Percentiles rank a stretch among this genome's conserved stretches.
Conservation (phyloP, 2,329 filamentous ascomycete species). For the Fragosphaeria purpurea region DNA sequence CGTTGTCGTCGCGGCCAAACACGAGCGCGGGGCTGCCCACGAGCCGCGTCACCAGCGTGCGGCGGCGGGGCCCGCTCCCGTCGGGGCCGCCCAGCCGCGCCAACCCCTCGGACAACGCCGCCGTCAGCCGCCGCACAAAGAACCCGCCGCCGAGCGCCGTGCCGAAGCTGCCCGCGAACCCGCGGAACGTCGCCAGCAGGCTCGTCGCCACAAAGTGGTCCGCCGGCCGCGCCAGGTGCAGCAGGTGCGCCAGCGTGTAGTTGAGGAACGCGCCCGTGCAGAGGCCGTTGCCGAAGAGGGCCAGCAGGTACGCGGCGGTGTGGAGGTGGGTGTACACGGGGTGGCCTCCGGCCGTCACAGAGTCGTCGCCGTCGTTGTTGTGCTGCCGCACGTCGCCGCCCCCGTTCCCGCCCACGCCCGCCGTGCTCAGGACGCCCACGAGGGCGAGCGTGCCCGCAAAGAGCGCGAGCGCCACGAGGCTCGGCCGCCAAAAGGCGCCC, state of each 20-base stretch:
- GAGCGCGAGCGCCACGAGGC: constrained; percentile 46
- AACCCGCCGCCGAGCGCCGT: constrained; percentile 69
- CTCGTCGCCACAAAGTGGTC: constrained; percentile 69
- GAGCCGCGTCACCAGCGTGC: constrained; percentile 34
- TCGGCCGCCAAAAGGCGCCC: constrained; percentile 63
- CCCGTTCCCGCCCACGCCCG: constrained; percentile 38
- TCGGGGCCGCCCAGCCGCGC: constrained; percentile 21
- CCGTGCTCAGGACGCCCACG: constrained; percentile 36
- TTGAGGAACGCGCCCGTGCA: constrained; percentile 64
- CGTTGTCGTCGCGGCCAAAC: constrained; percentile 25
- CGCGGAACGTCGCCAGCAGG: constrained; percentile 67
- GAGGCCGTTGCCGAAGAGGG: constrained; percentile 62
- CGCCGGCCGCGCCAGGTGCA: constrained; percentile 57
- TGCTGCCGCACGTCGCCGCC: no score
- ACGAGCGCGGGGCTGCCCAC: constrained; percentile 43
- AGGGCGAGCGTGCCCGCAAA: constrained; percentile 46
- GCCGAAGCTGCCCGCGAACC: constrained; percentile 73
- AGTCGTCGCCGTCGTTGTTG: no score
- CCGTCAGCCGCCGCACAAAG: constrained; percentile 53
- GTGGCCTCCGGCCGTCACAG: not conserved
- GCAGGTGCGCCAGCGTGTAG: constrained; percentile 70
- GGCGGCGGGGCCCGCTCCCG: constrained; percentile 15
- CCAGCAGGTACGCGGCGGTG: constrained; percentile 44
- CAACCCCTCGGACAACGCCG: constrained; percentile 48
- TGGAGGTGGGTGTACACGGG: constrained; percentile 42